Conservation (phyloP, 768 basidiomycete genomes). For the Cyclocybe aegerita region DNA sequence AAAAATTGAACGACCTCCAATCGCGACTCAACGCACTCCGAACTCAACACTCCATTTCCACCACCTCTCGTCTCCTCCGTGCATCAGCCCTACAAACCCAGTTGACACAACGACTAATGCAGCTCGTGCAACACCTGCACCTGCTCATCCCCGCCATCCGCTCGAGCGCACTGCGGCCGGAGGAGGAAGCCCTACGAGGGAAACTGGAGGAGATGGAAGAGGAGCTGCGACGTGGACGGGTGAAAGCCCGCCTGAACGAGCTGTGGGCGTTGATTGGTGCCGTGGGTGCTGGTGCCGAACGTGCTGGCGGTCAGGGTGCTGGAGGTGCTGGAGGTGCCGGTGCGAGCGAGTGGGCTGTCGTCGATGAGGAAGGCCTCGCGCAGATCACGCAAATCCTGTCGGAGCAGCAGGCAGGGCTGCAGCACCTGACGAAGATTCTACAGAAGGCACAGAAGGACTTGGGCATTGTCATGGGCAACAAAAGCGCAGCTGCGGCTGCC, state of each 20-base stretch:
- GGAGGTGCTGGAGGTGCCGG: constrained; percentile 1
- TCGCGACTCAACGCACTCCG: constrained; percentile 59
- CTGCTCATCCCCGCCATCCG: constrained; percentile 77
- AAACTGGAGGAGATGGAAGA: constrained; percentile 74
- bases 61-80: constrained; percentile 64
- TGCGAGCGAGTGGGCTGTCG: constrained; percentile 71
- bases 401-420: constrained; percentile 79
- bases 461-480: constrained; percentile 53
- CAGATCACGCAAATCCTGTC: constrained; percentile 77
- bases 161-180: constrained; percentile 71
- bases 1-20: constrained; percentile 72
- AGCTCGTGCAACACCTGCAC: constrained; percentile 73
- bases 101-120: constrained; percentile 66
- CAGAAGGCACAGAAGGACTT: constrained; percentile 65
- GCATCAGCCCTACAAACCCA: constrained; percentile 66
- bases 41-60: constrained; percentile 64
- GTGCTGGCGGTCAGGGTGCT: constrained; percentile 34
- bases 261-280: constrained; percentile 84
- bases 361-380: constrained; percentile 80
- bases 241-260: constrained; percentile 76
- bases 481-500: constrained; percentile 10
- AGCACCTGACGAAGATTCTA: constrained; percentile 76
- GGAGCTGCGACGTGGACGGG: constrained; percentile 62
- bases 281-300: constrained; percentile 60
- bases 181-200: constrained; percentile 75